Base-by-base conservation (phyloP, 129 eudicot species). In the Heracleum sosnowskyi region DNA sequence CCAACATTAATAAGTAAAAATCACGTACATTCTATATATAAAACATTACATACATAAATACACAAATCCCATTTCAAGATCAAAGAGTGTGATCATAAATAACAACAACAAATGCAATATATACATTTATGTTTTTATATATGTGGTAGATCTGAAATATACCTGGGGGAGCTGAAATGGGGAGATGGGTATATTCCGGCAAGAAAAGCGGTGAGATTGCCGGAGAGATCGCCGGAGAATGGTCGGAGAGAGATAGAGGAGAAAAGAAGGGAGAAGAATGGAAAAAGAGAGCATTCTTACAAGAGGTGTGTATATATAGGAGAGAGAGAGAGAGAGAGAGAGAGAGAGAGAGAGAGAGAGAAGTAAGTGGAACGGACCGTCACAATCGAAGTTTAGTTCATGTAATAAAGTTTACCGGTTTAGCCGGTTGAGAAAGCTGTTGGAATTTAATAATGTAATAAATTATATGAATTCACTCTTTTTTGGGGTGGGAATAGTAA, bases 241-340 rank as follows among this genome's bases (percentile, higher is more conserved):
- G 79, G 82, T 73, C 83, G 80, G 83, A 74, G 45, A 71, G 16
- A 33, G 79, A 81, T 73, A 79, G 81, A 81, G 46, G 79, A 76
- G 66, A 70, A 39, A 41, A 40, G 34, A 73, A 75, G 20, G 77
- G 57, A 76, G 68, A 63, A 79, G 82, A 85, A 57, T 74, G 85
- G 72, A 89, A 89, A 89, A 87, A 86, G 79, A 79, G 78, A 63
- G 80, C 87, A 86, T 80, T 31, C 41, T 20, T 16, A 81, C 78
- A 31, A 9, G 77, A 60, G 82, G 35, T 39, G 71, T 73, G 45
- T 80, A 66, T 89, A 78, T 80, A 86, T 89, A 87, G 70, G 26
- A 41, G 60, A 37, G 72, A 57, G 35, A 83, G 80, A n/a, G n/a
- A n/a, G n/a, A n/a, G 26, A 41, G 60, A 37, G 72, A 57, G 35